Conservation (phyloP, 2,329 filamentous ascomycete species). For the Aspergillus pseudonomiae region DNA sequence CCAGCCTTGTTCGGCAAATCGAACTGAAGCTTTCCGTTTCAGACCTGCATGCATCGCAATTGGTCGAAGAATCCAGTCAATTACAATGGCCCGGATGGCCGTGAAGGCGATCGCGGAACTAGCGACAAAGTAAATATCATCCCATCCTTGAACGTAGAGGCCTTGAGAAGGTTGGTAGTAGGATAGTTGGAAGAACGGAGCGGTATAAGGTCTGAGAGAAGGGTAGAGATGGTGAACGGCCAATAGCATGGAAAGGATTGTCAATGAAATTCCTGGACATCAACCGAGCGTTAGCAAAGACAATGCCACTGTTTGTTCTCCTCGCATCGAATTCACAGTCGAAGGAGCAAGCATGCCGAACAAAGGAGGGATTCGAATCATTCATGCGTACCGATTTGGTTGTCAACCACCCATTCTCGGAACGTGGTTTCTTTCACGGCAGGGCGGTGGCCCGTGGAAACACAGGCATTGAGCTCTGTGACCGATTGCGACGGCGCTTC, state of each 20-base stretch:
- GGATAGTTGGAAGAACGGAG: slow-evolving; percentile 84
- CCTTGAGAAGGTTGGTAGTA: slow-evolving; percentile 73
- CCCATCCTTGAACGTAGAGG: slow-evolving; percentile 73
- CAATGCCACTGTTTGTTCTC: slow-evolving; percentile 8
- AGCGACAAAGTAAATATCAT: slow-evolving; percentile 76
- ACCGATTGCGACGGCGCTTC: slow-evolving; percentile 35
- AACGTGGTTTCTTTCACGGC: slow-evolving; percentile 43
- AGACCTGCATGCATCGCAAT: slow-evolving; percentile 74
- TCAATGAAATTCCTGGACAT: slow-evolving; percentile 74
- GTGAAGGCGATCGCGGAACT: slow-evolving; percentile 85
- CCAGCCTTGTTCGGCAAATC: slow-evolving; percentile 96
- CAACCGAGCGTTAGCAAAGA: slow-evolving; percentile 21
- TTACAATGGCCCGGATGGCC: slow-evolving; percentile 76
- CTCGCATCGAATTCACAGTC: not conserved
- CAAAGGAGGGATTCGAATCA: slow-evolving; percentile 32
- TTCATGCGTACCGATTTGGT: slow-evolving; percentile 69
- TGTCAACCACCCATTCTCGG: slow-evolving; percentile 69
- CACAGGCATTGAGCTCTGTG: slow-evolving; percentile 45
- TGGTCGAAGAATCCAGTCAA: slow-evolving; percentile 86
- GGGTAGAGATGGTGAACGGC: slow-evolving; percentile 83
- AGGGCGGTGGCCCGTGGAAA: slow-evolving; percentile 36
- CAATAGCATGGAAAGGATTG: slow-evolving; percentile 79
- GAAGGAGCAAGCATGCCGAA: not conserved
- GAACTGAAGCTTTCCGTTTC: slow-evolving; percentile 73
- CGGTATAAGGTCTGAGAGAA: slow-evolving; percentile 74